These are phyloP conservation scores for Comarum palustre DNA, from an alignment of 306 rosid genomes.

Conservation along the genomic window DNA sequence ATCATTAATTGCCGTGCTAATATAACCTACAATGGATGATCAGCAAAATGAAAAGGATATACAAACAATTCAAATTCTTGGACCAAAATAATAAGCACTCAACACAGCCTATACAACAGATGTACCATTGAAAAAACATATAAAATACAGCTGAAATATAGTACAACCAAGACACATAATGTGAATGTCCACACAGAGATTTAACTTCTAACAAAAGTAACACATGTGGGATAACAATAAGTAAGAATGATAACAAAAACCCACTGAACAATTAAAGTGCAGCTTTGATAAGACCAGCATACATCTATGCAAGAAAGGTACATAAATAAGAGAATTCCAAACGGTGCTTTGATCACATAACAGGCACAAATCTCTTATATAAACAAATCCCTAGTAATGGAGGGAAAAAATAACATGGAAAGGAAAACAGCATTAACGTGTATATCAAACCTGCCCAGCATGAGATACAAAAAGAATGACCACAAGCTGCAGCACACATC, in stretches of 20 bases:
- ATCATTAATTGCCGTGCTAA: constrained; percentile 75
- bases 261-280: background rate
- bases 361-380: background rate
- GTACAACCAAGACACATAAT: background rate
- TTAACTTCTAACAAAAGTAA: background rate
- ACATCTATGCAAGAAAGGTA: background rate
- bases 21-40: constrained; percentile 45
- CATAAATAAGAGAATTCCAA: background rate
- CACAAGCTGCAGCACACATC: constrained; percentile 47
- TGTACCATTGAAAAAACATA: background rate
- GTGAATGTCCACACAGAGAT: background rate
- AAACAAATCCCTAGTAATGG: background rate
- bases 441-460: constrained; percentile 55
- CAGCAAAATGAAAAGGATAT: background rate
- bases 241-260: background rate
- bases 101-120: background rate
- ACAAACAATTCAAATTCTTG: background rate
- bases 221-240: background rate
- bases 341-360: background rate
- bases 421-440: background rate
- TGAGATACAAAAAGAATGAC: constrained; percentile 51
- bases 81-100: background rate
- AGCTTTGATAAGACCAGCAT: background rate
- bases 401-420: background rate
- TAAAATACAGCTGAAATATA: background rate